Base-by-base conservation (phyloP, 169 alveolate genomes). In the Plasmodium sp. region DNA sequence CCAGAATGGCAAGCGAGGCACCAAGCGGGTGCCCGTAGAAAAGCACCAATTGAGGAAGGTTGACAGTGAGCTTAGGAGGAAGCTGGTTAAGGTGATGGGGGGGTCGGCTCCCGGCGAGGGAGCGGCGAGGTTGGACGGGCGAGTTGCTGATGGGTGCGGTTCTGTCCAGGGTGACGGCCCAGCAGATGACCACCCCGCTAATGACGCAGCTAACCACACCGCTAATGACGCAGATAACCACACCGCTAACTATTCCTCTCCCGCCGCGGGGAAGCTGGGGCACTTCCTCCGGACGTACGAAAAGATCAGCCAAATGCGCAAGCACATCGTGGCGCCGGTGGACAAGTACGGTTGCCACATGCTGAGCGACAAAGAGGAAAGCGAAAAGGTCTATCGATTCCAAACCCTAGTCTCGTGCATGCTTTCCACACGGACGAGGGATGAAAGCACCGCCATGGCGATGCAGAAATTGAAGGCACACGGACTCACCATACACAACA, bases 361-460 rank as follows among this genome's bases (percentile, higher is more conserved):
- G 90, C 54, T 96, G 74, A 97, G 97, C 22, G 97, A 96, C 81
- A 93, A 81, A 67, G 77, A 74, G 22, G 95, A 71, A 45, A 96
- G 93, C 72, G 58, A 34, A 73, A 93, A 85, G 73, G 88, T 83
- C 0, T 96, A 95, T 95, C 88, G 98, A 36, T 97, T 96, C 85
- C 98, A 97, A 67, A 95, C 97, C 2, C 79, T 97, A 14, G 96
- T 98, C 5, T 98, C 99, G 5, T 97, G 97, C 62, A 92, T 98
- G 97, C 92, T 98, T 12, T 97, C 98, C 16, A 96, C 98, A 84
- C 98, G 97, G 93, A 98, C 99, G 27, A 97, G 97, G 77, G 99
- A 98, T 80, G 97, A 97, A 22, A 96, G 93, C 31, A 96, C 98
- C 3, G 98, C 98, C 1, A 95, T 96, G 80, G 97, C 97, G 67